A percentile compares a stretch with the other conserved stretches of the same genome.
These are phyloP conservation scores for Cyberlindnera suaveolens DNA, from an alignment of 805 yeast genomes.

Conservation along the genomic window DNA sequence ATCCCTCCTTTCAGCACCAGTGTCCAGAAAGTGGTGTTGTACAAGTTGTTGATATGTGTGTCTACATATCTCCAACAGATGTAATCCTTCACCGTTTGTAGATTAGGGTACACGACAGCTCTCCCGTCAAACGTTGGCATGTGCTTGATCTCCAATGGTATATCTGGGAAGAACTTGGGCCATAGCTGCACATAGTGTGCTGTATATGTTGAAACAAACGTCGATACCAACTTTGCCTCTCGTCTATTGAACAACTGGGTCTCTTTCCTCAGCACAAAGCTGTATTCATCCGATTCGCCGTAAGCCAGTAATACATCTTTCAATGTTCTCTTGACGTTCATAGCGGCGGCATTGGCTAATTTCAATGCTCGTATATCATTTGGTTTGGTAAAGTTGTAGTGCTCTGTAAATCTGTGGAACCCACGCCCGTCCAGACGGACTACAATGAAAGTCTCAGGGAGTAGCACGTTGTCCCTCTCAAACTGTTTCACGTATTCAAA, in stretches of 20 bases:
- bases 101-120: constrained; percentile 77
- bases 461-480: constrained; percentile 64
- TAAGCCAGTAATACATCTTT: constrained; percentile 77
- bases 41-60: constrained; percentile 90
- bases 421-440: constrained; percentile 91
- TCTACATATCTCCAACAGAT: constrained; percentile 95
- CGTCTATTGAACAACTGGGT: constrained; percentile 78
- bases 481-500: constrained; percentile 82
- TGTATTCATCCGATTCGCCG: constrained; percentile 95
- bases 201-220: constrained; percentile 78
- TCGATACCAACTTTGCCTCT: constrained; percentile 68
- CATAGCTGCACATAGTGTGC: constrained; percentile 69
- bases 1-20: constrained; percentile 64
- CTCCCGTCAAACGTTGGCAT: constrained; percentile 90
- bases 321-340: constrained; percentile 51
- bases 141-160: constrained; percentile 40
- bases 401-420: constrained; percentile 76
- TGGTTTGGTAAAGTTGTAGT: constrained; percentile 78
- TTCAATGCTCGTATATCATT: constrained; percentile 73
- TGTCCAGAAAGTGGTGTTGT: constrained; percentile 91
- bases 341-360: constrained; percentile 80
- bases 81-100: constrained; percentile 62
- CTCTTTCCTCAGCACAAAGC: constrained; percentile 61
- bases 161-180: constrained; percentile 45
- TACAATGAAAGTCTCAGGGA: constrained; percentile 78